Conservation (phyloP, 208 protist genomes). For the Leptomonas seymouri region DNA sequence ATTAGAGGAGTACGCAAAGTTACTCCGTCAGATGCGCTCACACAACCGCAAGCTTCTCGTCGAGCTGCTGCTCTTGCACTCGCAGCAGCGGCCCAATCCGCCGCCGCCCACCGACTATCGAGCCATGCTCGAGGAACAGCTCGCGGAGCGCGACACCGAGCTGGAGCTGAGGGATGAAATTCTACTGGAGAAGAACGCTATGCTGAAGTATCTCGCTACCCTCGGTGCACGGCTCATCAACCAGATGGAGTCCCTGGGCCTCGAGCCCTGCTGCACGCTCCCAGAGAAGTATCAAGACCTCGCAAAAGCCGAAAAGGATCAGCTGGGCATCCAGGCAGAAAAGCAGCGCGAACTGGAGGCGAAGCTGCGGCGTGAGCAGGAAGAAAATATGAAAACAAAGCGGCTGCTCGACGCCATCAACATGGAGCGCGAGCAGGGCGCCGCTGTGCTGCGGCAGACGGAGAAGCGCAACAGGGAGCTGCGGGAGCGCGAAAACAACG, state of each 20-base stretch:
- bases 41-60: constrained; percentile 50
- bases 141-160: constrained; percentile 71
- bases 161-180: constrained; percentile 79
- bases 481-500: constrained; percentile 51
- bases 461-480: constrained; percentile 59
- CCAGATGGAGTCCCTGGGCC: constrained; percentile 69
- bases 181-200: constrained; percentile 76
- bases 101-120: constrained; percentile 7
- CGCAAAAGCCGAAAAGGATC: constrained; percentile 50
- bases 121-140: constrained; percentile 39
- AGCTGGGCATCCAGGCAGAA: constrained; percentile 53
- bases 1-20: constrained; percentile 67
- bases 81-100: neutral
- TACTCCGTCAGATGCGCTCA: constrained; percentile 65
- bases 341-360: constrained; percentile 70
- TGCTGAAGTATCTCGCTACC: constrained; percentile 77
- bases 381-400: constrained; percentile 63
- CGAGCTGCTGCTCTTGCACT: constrained; percentile 40
- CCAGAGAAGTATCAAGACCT: constrained; percentile 72
- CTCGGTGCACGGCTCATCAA: constrained; percentile 66
- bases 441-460: constrained; percentile 46
- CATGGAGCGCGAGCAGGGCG: constrained; percentile 62
- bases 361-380: constrained; percentile 51
- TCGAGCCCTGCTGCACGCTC: constrained; percentile 71
- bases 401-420: constrained; percentile 65